phyloP scores from a whole-genome alignment of 2,329 filamentous ascomycete species.

The Pyrenophora seminiperda region DNA sequence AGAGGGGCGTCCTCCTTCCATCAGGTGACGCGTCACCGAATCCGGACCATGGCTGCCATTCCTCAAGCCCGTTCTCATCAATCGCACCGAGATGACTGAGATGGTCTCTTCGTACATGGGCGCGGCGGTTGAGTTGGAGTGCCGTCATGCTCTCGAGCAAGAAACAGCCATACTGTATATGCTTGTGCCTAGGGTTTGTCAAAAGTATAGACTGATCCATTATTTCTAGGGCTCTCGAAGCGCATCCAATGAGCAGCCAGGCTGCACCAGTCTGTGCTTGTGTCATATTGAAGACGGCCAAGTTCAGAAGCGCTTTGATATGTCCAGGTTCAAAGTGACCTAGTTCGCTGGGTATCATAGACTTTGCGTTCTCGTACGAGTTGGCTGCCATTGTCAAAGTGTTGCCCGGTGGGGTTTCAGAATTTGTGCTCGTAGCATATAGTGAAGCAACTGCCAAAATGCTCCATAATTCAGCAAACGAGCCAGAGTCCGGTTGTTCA shows the following conservation, averaged over 20 bases:
- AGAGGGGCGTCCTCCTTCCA: constrained; percentile 40
- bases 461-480: constrained; percentile 54
- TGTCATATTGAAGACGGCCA: constrained; percentile 68
- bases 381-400: constrained; percentile 20
- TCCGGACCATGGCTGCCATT: constrained; percentile 75
- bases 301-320: constrained; percentile 51
- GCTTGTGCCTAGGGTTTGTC: constrained; percentile 45
- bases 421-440: constrained; percentile 25
- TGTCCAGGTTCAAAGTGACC: constrained; percentile 47
- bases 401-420: constrained; percentile 2
- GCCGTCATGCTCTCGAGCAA: constrained; percentile 66
- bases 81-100: constrained; percentile 56
- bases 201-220: constrained; percentile 45
- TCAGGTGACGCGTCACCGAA: constrained; percentile 37
- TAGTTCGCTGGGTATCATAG: constrained; percentile 40
- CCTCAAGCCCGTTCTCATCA: constrained; percentile 70
- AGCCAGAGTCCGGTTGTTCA: constrained; percentile 36
- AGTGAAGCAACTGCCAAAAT: constrained; percentile 51
- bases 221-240: constrained; percentile 60
- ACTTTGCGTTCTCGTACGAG: constrained; percentile 36
- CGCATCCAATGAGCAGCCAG: constrained; percentile 68
- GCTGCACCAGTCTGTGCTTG: constrained; percentile 62
- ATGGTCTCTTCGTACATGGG: constrained; percentile 58
- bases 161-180: constrained; percentile 62
- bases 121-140: constrained; percentile 56